Evolutionary conservation across 352 stramenopile genomes (phyloP).

Genomic region (Pythium guiyangense): DNA sequence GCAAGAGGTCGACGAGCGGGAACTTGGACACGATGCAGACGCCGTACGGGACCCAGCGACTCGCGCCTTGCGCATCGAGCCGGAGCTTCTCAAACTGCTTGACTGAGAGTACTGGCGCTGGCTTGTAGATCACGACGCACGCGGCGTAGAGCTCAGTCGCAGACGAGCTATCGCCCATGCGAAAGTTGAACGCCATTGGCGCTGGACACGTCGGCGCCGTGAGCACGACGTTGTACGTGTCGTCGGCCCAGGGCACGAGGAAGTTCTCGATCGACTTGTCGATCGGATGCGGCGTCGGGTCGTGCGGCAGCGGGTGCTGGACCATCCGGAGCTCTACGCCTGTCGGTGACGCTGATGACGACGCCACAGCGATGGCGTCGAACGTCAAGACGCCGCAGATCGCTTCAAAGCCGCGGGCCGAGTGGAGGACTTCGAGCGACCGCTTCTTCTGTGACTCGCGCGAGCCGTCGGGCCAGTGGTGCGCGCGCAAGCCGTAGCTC

Average conservation of each 20-base stretch:
- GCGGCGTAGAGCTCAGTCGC: conserved; percentile 71
- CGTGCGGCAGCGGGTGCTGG: conserved; percentile 50
- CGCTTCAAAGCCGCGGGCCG: conserved; percentile 62
- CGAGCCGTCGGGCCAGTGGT: conserved; percentile 66
- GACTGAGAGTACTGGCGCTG: conserved; percentile 49
- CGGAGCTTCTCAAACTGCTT: conserved; percentile 54
- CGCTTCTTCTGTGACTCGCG: conserved; percentile 49
- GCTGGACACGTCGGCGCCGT: conserved; percentile 37
- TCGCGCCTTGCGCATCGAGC: conserved; percentile 34
- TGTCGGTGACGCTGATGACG: conserved; percentile 15
- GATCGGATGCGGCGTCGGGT: conserved; percentile 33
- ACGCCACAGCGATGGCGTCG: conserved; percentile 39
- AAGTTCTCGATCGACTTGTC: conserved; percentile 76
- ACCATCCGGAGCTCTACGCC: conserved; percentile 37
- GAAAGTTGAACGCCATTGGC: conserved; percentile 72
- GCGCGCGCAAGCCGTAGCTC: conserved; percentile 77
- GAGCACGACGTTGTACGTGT: conserved; percentile 40
- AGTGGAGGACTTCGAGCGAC: conserved; percentile 62
- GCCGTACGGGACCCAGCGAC: conserved; percentile 75
- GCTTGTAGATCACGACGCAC: conserved; percentile 79
- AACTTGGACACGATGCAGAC: conserved; percentile 84
- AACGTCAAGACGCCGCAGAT: conserved; percentile 76
- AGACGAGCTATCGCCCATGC: conserved; percentile 71
- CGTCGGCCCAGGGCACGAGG: conserved; percentile 53
- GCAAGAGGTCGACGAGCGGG: conserved; percentile 73